Percentiles rank a stretch among this genome's conserved stretches.
These are phyloP conservation scores for Leptographium wingfieldii DNA, from an alignment of 2,329 filamentous ascomycete species.

Conservation along the genomic window DNA sequence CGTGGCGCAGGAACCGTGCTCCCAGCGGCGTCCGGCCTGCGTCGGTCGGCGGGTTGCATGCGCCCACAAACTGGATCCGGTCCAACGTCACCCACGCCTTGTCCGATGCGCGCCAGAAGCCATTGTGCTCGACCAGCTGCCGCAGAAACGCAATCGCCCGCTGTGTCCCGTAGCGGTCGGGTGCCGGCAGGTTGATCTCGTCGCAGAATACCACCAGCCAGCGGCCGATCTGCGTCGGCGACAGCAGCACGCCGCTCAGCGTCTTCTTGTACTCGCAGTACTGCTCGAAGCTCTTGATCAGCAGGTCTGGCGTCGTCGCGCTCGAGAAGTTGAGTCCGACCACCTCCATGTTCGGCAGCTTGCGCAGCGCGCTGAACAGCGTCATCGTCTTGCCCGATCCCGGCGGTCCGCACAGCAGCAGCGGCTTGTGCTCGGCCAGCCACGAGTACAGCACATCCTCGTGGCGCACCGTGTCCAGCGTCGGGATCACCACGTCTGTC, in stretches of 20 bases:
- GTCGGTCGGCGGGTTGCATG: conserved; percentile 96
- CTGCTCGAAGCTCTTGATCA: conserved; percentile 99
- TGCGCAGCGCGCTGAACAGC: conserved; percentile 90
- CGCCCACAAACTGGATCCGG: conserved; percentile 96
- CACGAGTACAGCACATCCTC: conserved; percentile 99
- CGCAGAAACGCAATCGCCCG: conserved; percentile 94
- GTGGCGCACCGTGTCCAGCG: conserved; percentile 90
- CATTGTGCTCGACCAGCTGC: conserved; percentile 96
- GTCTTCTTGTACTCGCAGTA: conserved; percentile 99
- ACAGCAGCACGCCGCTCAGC: conserved; percentile 86
- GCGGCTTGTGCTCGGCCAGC: conserved; percentile 95
- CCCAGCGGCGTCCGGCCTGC: conserved; percentile 92
- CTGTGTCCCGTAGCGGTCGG: conserved; percentile 95
- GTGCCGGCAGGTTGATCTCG: conserved; percentile 96
- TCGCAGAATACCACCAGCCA: conserved; percentile 99
- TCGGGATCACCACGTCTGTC: conserved; percentile 97
- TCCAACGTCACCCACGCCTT: conserved; percentile 97
- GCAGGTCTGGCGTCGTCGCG: conserved; percentile 89
- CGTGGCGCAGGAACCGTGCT: conserved; percentile 85
- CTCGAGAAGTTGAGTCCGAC: conserved; percentile 99
- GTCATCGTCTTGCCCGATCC: conserved; percentile 99
- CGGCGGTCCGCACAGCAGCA: conserved; percentile 90
- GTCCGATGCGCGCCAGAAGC: conserved; percentile 96
- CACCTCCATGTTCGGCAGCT: conserved; percentile 96
- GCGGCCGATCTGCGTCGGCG: conserved; percentile 88